Base-by-base conservation (phyloP, 371 early-diverging fungal genomes). In the Mucor indicus region DNA sequence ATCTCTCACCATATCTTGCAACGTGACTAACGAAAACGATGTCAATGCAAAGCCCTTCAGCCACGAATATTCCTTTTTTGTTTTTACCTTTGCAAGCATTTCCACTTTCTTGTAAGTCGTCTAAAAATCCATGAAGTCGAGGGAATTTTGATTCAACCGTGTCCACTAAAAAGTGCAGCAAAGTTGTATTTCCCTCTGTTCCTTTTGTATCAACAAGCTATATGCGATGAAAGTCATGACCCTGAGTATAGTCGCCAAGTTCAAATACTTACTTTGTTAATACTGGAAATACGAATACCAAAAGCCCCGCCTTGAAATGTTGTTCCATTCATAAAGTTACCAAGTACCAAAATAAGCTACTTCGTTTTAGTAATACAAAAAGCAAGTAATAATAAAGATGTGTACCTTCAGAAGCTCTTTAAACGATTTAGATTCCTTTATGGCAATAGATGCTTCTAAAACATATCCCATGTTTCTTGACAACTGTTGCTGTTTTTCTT, bases 321-420 rank as follows among this genome's bases (percentile, higher is more conserved):
- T 0, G 84, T 80, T 2, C 89, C 89, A 54, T 96, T 96, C 90
- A 96, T 91, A 55, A 80, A 93, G 60, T 96, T 96, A 43, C 96
- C 94, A 16, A 95, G 63, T 4, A 89, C 80, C 37, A 96, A 68
- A 27, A 96, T 86, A 27, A 94, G 66, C 76, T 89, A 70, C 8
- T 72, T 50, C 55, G n/a, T n/a, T n/a, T n/a, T n/a, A n/a, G n/a
- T n/a, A n/a, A n/a, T n/a, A n/a, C n/a, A n/a, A 61, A n/a, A n/a
- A n/a, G n/a, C n/a, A n/a, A n/a, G n/a, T n/a, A n/a, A n/a, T n/a
- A n/a, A n/a, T n/a, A n/a, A n/a, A n/a, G n/a, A n/a, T n/a, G n/a
- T n/a, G 5, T 64, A 81, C 83, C 57, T 81, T 71, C 19, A 85
- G 57, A 0, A 84, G 35, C 24, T 77, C 70, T 17, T 79, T 68